Evolutionary conservation across 2,329 filamentous ascomycete species (phyloP), one percentile per base, ranked within the genome.

Genomic region (Basipetospora chlamydospora): DNA sequence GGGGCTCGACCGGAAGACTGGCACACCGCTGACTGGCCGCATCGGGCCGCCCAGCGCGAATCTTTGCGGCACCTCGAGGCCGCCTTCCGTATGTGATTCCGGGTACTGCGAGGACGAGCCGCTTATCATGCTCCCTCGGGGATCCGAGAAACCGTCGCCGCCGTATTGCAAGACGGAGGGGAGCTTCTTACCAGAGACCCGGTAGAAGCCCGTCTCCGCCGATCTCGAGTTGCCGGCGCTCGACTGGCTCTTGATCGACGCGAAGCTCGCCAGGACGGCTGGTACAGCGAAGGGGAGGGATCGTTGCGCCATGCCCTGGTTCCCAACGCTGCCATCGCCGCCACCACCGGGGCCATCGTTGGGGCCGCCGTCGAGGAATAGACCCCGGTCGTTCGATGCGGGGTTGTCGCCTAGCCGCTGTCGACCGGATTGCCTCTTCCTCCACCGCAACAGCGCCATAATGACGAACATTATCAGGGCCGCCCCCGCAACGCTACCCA

Each of bases 1-100:
- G 12, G 77, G 77, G n/a, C 77, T 71, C n/a, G 71, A 66, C 42
- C 74, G 64, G 49, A 76, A 66, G 22, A 76, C 59, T n/a, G 69
- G 65, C 4, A 75, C 57, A 8, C 73, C 71, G 47, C 72, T 76
- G 37, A 70, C 64, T 21, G 70, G 70, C 31, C 70, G 63, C 68
- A 75, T 75, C 5, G 70, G 69, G 7, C 63, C 58, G 13, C 70
- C 71, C 8, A 75, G 57, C 6, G 71, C 64, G 23, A 74, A 53
- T 38, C 61, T 56, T 8, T 55, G 46, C 28, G 55, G 42, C 41
- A 50, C n/a, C n/a, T n/a, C n/a, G n/a, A n/a, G n/a, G n/a, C n/a
- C n/a, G n/a, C n/a, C n/a, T n/a, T n/a, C n/a, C n/a, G n/a, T n/a
- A n/a, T 28, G 36, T 22, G 41, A 41, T 7, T 44, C 42, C 10